phyloP scores from a whole-genome alignment of 805 yeast species.

The Kuraishia hungarica region DNA sequence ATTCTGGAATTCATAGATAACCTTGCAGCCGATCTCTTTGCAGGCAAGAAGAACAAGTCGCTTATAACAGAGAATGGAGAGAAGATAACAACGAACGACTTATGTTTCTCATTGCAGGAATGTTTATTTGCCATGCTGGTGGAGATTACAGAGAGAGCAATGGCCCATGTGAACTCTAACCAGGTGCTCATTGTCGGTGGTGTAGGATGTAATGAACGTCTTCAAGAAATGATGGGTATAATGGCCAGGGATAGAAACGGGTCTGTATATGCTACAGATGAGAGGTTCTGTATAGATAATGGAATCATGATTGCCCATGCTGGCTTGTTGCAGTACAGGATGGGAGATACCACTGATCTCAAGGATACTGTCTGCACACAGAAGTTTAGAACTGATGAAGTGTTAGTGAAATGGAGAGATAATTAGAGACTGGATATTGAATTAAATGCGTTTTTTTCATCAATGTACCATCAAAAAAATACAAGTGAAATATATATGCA shows the following conservation, averaged over 20 bases:
- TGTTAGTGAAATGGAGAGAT: constrained; percentile 73
- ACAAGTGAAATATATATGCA: too few relatives aligned
- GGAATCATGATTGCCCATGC: constrained; percentile 99
- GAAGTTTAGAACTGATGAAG: constrained; percentile 92
- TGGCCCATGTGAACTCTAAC: constrained; percentile 90
- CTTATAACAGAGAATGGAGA: constrained; percentile 36
- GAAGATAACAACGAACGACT: constrained; percentile 68
- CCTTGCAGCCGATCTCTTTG: constrained; percentile 65
- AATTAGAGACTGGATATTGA: neutral
- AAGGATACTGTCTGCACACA: constrained; percentile 83
- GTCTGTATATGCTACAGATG: constrained; percentile 89
- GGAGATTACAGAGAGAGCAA: constrained; percentile 95
- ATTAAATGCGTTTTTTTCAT: too few relatives aligned
- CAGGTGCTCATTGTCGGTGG: constrained; percentile 97
- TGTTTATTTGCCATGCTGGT: constrained; percentile 92
- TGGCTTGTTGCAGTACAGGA: constrained; percentile 77
- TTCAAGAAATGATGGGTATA: constrained; percentile 93
- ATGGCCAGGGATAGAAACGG: constrained; percentile 92
- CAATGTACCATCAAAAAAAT: too few relatives aligned
- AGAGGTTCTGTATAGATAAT: constrained; percentile 92
- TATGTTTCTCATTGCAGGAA: constrained; percentile 91
- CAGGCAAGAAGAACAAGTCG: constrained; percentile 30
- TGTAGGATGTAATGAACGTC: constrained; percentile 89
- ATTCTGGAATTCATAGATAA: constrained; percentile 79
- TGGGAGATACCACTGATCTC: constrained; percentile 59